Percentiles rank a stretch among this genome's conserved stretches.
These are phyloP conservation scores for Lupinus albus DNA, from an alignment of 306 rosid genomes.

Conservation along the genomic window DNA sequence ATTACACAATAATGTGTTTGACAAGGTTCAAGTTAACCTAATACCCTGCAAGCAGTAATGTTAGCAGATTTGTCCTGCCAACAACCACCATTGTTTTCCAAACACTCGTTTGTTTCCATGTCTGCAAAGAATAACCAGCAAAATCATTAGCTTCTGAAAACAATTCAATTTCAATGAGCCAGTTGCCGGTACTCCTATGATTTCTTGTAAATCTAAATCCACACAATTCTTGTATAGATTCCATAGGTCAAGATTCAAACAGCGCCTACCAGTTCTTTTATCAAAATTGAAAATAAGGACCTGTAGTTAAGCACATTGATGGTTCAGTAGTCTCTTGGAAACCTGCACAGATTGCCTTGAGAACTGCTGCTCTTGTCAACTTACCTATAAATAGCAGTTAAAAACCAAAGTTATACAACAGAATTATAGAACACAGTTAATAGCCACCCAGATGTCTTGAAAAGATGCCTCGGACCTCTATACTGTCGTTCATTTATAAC, in stretches of 20 bases:
- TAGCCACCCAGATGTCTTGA: constrained; percentile 1
- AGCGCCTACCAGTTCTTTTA: too few relatives aligned
- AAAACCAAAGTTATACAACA: constrained; percentile 5
- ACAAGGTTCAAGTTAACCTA: constrained; percentile 29
- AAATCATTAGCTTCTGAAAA: constrained; percentile 41
- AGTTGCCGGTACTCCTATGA: constrained; percentile 16
- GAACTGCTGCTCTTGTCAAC: constrained; percentile 82
- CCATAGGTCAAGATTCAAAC: background rate
- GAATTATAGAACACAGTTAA: background rate
- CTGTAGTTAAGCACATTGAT: constrained; percentile 81
- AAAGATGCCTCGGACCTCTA: constrained; percentile 59
- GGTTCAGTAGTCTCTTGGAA: constrained; percentile 94
- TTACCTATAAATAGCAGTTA: constrained; percentile 65
- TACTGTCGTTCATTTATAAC: constrained; percentile 89
- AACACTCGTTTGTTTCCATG: constrained; percentile 87
- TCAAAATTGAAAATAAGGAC: constrained; percentile 40
- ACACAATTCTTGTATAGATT: background rate
- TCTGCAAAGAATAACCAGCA: constrained; percentile 51
- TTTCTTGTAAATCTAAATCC: constrained; percentile 11
- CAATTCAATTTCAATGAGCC: constrained; percentile 16
- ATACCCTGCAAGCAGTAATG: constrained; percentile 94
- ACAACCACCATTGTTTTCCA: constrained; percentile 93
- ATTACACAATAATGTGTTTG: constrained; percentile 9
- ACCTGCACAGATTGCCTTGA: constrained; percentile 89
- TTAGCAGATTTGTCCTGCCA: constrained; percentile 76